Evolutionary conservation across 2,329 filamentous ascomycete genomes (phyloP).

Genomic region (Phialemoniopsis sp.): DNA sequence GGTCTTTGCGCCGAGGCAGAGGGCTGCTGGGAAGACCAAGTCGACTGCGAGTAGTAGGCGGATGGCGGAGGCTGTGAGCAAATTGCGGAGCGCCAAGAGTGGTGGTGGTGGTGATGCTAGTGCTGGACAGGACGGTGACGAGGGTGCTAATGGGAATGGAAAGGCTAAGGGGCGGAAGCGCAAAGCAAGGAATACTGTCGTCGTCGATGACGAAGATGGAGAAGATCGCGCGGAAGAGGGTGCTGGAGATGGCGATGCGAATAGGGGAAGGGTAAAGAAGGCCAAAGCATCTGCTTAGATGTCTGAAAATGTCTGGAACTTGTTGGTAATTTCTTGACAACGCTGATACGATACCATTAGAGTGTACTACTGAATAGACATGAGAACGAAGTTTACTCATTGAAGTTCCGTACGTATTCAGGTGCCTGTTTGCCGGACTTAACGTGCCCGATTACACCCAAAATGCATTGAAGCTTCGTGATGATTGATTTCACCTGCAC

Average conservation of each 20-base stretch:
- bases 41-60: conserved; percentile 17
- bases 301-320: too few relatives aligned
- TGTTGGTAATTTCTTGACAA: too few relatives aligned
- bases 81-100: conserved; percentile 16
- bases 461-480: too few relatives aligned
- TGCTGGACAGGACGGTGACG: conserved; percentile 7
- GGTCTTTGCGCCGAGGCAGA: conserved; percentile 19
- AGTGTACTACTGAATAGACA: too few relatives aligned
- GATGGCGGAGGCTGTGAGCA: conserved; percentile 25
- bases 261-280: neutral
- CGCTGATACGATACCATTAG: too few relatives aligned
- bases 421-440: too few relatives aligned
- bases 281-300: neutral
- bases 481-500: too few relatives aligned
- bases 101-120: conserved; percentile 12
- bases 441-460: too few relatives aligned
- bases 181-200: conserved; percentile 17
- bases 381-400: too few relatives aligned
- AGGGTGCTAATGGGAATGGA: conserved; percentile 1
- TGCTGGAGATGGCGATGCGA: neutral
- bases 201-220: conserved; percentile 8
- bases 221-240: neutral
- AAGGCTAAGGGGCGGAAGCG: conserved; percentile 19
- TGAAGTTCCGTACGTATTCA: too few relatives aligned
- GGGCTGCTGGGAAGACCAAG: conserved; percentile 8